A percentile compares a stretch with the other conserved stretches of the same genome.
These are phyloP conservation scores for Sporisorium graminicola DNA, from an alignment of 1,284 basidiomycete species.

Conservation along the genomic window DNA sequence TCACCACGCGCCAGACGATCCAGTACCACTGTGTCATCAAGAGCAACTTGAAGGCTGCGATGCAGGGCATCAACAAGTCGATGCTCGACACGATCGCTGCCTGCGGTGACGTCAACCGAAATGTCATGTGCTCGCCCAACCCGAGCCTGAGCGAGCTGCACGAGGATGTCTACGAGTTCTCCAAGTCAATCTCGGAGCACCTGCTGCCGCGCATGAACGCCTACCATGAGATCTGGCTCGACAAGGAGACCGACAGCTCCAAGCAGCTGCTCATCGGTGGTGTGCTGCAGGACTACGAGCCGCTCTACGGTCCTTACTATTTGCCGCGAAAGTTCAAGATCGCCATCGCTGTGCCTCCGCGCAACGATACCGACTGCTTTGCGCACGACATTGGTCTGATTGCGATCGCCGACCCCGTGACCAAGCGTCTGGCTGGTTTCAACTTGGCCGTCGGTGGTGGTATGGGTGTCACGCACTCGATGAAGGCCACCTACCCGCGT, in stretches of 20 bases:
- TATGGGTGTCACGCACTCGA: conserved; percentile 99
- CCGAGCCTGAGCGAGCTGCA: conserved; percentile 89
- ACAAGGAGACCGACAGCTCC: conserved; percentile 72
- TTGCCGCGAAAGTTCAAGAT: conserved; percentile 98
- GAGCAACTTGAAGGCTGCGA: conserved; percentile 92
- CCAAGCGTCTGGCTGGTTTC: conserved; percentile 70
- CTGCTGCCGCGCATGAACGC: conserved; percentile 91
- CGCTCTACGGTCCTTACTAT: conserved; percentile 96
- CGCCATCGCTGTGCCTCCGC: conserved; percentile 93
- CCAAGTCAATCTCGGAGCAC: conserved; percentile 86
- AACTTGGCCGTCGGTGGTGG: conserved; percentile 79
- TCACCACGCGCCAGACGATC: conserved; percentile 98
- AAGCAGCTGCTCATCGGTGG: conserved; percentile 88
- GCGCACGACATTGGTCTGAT: conserved; percentile 97
- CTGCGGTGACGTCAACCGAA: conserved; percentile 96
- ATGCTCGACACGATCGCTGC: conserved; percentile 96
- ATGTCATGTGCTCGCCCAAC: conserved; percentile 92
- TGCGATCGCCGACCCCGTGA: conserved; percentile 79
- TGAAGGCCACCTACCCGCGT: conserved; percentile 98
- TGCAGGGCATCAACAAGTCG: conserved; percentile 93
- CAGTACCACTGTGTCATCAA: conserved; percentile 99
- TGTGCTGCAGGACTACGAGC: conserved; percentile 92
- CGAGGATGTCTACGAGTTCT: conserved; percentile 84
- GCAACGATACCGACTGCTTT: conserved; percentile 96
- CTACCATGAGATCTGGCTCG: conserved; percentile 99